Base-by-base conservation (phyloP, 305 asterid genomes). In the Solanum chacoense region DNA sequence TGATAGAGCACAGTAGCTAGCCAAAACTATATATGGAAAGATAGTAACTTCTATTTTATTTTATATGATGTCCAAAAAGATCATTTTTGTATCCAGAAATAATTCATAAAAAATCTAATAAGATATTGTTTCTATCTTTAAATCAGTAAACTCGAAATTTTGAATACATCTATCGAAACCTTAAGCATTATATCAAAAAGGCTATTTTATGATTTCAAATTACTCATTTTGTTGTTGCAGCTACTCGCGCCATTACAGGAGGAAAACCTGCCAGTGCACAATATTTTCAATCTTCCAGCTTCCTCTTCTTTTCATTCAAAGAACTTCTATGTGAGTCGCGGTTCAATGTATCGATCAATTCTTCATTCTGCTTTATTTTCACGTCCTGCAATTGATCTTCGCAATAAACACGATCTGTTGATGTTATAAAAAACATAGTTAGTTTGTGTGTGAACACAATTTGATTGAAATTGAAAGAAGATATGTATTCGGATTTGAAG, bases 311-410 rank as follows among this genome's bases (percentile, higher is more conserved):
- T 89, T 91, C 90, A 86, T 83, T 91, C 16, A 32, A 14, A 35
- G 94, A 77, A 88, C 93, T 91, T 59, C 92, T 94, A 36, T 50
- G 35, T 20, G 95, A 87, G 4, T 88, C 93, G 24, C 73, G 2
- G 11, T 59, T 79, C 85, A 93, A 22, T 9, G 98, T 98, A 37
- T 92, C 94, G 92, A 95, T 38, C 45, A 93, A 88, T 89, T 95
- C 94, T 89, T 90, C 92, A 50, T 90, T 98, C 87, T 93, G 94
- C 90, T 88, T 95, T 81, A 90, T 91, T 89, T 93, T 94, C 75
- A 59, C 9, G 89, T 92, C 96, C 76, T 2, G 28, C 50, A 93
- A 88, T 90, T 94, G 91, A 77, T 96, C 92, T 88, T 95, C 95
- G 95, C 96, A 90, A 36, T 94, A 91, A 38, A 42, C 35, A 7